Evolutionary conservation across 768 basidiomycete genomes (phyloP).

Genomic region (Panus rudis): DNA sequence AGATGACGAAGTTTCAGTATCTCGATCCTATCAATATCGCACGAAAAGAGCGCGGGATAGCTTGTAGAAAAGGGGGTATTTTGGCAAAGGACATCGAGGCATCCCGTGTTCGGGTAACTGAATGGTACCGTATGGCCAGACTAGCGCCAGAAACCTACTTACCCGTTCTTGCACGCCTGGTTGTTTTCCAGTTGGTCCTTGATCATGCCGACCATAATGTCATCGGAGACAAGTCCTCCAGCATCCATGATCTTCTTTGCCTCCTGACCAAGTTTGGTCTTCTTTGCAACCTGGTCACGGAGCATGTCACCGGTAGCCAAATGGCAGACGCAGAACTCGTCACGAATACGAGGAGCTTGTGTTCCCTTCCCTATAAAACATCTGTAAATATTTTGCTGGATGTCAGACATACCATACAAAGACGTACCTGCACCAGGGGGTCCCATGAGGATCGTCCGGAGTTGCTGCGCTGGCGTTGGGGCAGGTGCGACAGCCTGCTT

Average conservation of each 20-base stretch:
- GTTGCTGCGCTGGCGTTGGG: conserved; percentile 68
- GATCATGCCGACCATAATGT: conserved; percentile 98
- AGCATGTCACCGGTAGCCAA: conserved; percentile 99
- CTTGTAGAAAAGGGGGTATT: not conserved
- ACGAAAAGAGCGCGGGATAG: not conserved
- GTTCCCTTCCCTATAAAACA: conserved; percentile 89
- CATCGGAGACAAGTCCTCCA: conserved; percentile 91
- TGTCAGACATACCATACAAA: not conserved
- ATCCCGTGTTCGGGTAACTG: no score
- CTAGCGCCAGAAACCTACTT: no score
- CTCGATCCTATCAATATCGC: no score
- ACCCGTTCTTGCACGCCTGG: conserved; percentile 93
- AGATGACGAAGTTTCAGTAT: conserved; percentile 1
- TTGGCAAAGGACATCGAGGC: not conserved
- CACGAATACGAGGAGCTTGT: conserved; percentile 89
- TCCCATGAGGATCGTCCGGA: conserved; percentile 88
- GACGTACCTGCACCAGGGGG: conserved; percentile 91
- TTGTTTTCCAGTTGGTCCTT: conserved; percentile 92
- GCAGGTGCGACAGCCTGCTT: conserved; percentile 37
- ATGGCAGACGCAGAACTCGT: conserved; percentile 95
- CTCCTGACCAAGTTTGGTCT: conserved; percentile 81
- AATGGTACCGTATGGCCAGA: no score
- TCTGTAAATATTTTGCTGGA: conserved; percentile 1
- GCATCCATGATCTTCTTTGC: conserved; percentile 98
- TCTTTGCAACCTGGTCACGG: conserved; percentile 82